Percentiles rank a stretch among this genome's conserved stretches.
phyloP scores from a whole-genome alignment of 805 yeast genomes.

The Ogataea nonfermentans region DNA sequence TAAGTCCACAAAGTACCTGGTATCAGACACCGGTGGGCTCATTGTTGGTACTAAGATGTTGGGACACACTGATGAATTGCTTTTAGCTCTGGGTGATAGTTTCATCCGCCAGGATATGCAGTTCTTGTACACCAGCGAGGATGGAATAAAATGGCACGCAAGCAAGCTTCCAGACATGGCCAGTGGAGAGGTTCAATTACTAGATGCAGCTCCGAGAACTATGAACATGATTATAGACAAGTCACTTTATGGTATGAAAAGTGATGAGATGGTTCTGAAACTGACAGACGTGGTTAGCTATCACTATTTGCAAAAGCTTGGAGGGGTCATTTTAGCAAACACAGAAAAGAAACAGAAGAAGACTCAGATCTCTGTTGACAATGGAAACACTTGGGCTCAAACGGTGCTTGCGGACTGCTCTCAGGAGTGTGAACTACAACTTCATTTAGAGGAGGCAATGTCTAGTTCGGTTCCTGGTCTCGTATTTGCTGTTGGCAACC shows the following conservation, averaged over 20 bases:
- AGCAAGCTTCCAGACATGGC: conserved; percentile 32
- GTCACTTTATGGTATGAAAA: conserved; percentile 3
- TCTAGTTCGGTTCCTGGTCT: conserved; percentile 41
- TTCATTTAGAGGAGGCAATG: conserved; percentile 35
- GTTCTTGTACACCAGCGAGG: conserved; percentile 34
- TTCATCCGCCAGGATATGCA: conserved; percentile 21
- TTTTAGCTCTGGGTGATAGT: conserved; percentile 36
- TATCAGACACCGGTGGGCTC: conserved; percentile 33
- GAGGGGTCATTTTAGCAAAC: conserved; percentile 44
- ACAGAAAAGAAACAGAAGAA: conserved; percentile 26
- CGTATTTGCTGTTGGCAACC: conserved; percentile 42
- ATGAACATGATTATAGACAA: conserved; percentile 9
- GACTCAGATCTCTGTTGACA: conserved; percentile 18
- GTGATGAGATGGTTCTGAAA: conserved; percentile 5
- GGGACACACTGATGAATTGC: conserved; percentile 35
- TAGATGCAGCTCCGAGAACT: conserved; percentile 12
- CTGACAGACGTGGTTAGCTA: conserved; percentile 42
- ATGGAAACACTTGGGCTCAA: conserved; percentile 17
- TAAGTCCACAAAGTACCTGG: conserved; percentile 30
- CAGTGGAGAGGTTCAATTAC: conserved; percentile 5
- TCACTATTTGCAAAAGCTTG: conserved; percentile 43
- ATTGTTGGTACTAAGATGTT: conserved; percentile 33
- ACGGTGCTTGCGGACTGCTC: conserved; percentile 11
- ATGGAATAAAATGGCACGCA: conserved; percentile 34
- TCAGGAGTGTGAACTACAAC: conserved; percentile 25